Conservation (phyloP, 768 basidiomycete species). For the Pulveroboletus sp. region DNA sequence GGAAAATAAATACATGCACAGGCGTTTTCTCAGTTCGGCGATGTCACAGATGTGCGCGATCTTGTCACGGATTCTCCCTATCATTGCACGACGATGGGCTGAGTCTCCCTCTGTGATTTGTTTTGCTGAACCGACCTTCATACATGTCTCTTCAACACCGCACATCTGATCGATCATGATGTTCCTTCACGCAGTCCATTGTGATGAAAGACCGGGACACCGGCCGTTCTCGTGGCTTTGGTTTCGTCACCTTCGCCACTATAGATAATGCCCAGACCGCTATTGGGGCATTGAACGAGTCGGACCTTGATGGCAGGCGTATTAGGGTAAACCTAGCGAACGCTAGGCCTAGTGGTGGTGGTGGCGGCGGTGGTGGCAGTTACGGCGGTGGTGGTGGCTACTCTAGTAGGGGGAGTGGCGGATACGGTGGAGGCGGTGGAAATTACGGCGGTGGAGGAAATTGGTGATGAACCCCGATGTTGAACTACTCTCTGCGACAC, state of each 20-base stretch:
- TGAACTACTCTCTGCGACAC: neutral
- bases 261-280: constrained; percentile 39
- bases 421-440: neutral
- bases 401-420: constrained; percentile 5
- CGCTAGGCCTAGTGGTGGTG: constrained; percentile 28
- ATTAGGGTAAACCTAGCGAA: constrained; percentile 46
- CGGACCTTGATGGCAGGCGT: constrained; percentile 51
- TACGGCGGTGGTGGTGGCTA: constrained; percentile 8
- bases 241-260: constrained; percentile 43
- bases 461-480: constrained; percentile 7
- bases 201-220: constrained; percentile 51
- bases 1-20: constrained; percentile 13
- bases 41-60: constrained; percentile 48
- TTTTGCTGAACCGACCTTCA: constrained; percentile 24
- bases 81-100: constrained; percentile 30
- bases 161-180: constrained; percentile 4
- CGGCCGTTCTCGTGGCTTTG: constrained; percentile 54
- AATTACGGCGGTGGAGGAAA: neutral
- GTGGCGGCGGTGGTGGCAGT: constrained; percentile 12
- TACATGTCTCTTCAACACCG: constrained; percentile 20
- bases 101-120: constrained; percentile 21
- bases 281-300: constrained; percentile 43
- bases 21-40: constrained; percentile 42
- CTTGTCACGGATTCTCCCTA: constrained; percentile 26
- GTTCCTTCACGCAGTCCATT: constrained; percentile 23